These are phyloP conservation scores for Nicotiana otophora DNA, from an alignment of 257 asterid genomes.

Conservation along the genomic window DNA sequence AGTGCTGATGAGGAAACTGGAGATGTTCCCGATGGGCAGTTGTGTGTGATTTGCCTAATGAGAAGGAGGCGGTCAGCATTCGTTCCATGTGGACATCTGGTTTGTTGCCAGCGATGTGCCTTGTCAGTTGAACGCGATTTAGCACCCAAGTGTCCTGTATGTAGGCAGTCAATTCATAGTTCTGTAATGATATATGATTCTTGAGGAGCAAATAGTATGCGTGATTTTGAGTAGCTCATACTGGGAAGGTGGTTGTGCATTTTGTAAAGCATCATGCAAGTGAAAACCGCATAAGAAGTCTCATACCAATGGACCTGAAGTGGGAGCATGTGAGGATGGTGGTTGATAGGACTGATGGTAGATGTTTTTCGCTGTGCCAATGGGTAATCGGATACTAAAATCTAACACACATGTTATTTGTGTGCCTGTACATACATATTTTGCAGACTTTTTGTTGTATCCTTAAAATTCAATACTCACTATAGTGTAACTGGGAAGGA, in stretches of 20 bases:
- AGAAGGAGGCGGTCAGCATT: constrained; percentile 84
- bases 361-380: not conserved
- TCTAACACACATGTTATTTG: not conserved
- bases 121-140: constrained; percentile 59
- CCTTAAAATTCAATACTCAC: not conserved
- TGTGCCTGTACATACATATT: not conserved
- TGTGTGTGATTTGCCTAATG: constrained; percentile 75
- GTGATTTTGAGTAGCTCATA: not conserved
- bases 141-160: constrained; percentile 75
- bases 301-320: not conserved
- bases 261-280: not conserved
- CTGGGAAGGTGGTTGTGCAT: not conserved
- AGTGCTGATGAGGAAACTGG: constrained; percentile 56
- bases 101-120: constrained; percentile 86
- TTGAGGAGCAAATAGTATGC: constrained; percentile 21
- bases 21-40: constrained; percentile 71
- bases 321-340: not conserved
- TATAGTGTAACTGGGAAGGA: not conserved
- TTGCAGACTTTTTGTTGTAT: not conserved
- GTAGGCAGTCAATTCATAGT: constrained; percentile 66
- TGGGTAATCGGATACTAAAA: not conserved
- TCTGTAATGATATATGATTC: constrained; percentile 75
- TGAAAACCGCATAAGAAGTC: not conserved
- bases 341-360: not conserved
- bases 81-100: constrained; percentile 87